Evolutionary conservation across 2,329 filamentous ascomycete species (phyloP).

Genomic region (Polytolypa hystricis): DNA sequence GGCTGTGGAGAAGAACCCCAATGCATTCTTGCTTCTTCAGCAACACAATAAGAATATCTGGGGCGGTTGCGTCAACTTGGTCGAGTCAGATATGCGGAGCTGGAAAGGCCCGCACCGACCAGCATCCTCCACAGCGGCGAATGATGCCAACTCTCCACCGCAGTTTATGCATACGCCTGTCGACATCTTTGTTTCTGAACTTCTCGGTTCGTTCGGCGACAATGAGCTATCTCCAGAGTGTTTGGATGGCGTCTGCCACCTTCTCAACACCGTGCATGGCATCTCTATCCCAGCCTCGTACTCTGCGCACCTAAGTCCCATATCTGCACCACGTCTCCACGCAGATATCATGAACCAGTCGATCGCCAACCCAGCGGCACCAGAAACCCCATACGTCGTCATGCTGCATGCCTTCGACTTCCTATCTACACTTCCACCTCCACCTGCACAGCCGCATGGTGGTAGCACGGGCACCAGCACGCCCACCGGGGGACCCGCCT

Average conservation of each 20-base stretch:
- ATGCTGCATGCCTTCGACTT: constrained; percentile 85
- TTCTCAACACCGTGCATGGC: constrained; percentile 67
- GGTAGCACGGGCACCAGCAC: not conserved
- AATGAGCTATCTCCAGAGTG: constrained; percentile 97
- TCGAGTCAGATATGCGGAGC: constrained; percentile 93
- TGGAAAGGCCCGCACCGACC: constrained; percentile 65
- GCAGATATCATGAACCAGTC: constrained; percentile 62
- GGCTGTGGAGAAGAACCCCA: constrained; percentile 96
- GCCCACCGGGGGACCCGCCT: constrained; percentile 16
- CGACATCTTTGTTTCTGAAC: constrained; percentile 87
- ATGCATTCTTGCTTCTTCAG: constrained; percentile 86
- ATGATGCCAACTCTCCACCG: constrained; percentile 11
- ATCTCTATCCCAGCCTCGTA: constrained; percentile 92
- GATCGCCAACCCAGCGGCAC: constrained; percentile 56
- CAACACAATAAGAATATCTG: constrained; percentile 76
- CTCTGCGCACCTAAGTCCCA: constrained; percentile 85
- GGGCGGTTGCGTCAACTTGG: constrained; percentile 67
- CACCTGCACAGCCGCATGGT: not conserved
- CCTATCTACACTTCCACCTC: constrained; percentile 46
- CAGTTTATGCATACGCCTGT: constrained; percentile 35
- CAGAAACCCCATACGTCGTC: constrained; percentile 89
- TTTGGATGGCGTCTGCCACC: constrained; percentile 86
- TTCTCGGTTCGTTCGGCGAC: constrained; percentile 86
- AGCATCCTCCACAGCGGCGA: constrained; percentile 32
- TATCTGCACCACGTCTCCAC: constrained; percentile 75